Base-by-base conservation (phyloP, 2,329 filamentous ascomycete species). In the Trichothecium sympodiale region DNA sequence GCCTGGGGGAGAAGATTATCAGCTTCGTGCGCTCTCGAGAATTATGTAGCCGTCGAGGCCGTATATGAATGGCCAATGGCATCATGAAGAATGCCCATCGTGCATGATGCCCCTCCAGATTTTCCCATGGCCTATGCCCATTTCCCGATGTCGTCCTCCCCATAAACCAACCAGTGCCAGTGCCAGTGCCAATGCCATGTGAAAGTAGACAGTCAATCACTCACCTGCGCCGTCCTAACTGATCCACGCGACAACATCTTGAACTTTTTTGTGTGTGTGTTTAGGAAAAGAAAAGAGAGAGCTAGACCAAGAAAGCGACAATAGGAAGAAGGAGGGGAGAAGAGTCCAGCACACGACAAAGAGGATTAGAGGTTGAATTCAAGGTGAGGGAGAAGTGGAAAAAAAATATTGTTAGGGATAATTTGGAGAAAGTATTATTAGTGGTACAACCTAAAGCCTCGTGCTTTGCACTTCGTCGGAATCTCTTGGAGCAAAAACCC, bases 171-270 rank as follows among this genome's bases (percentile, higher is more conserved):
- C 30, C 20, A 10, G 10, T 25, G 10, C n/a, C n/a, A n/a, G n/a
- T n/a, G n/a, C n/a, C n/a, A n/a, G n/a, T n/a, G n/a, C n/a, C n/a
- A n/a, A n/a, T n/a, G n/a, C n/a, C 37, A 29, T 9, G 32, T 26
- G 29, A 33, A 37, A 29, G 20, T 26, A 31, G 29, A 18, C 34
- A n/a, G n/a, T n/a, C 17, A 25, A 18, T 17, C 29, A 62, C 65
- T 46, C 67, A 76, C 72, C 71, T 74, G 68, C 49, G 71, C 69
- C 57, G 69, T 60, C 56, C 68, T 57, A 47, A 65, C 47, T 53
- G 71, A 69, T 60, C 65, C 67, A 60, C 70, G 69, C 56, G 71
- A 74, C 59, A 77, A 55, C 72, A 77, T 77, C 45, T 51, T 69
- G 56, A 34, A 26, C 36, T 29, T 29, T 28, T 36, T 23, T 36